phyloP scores from a whole-genome alignment of 352 stramenopile genomes.

The Phytophthora tubulina region DNA sequence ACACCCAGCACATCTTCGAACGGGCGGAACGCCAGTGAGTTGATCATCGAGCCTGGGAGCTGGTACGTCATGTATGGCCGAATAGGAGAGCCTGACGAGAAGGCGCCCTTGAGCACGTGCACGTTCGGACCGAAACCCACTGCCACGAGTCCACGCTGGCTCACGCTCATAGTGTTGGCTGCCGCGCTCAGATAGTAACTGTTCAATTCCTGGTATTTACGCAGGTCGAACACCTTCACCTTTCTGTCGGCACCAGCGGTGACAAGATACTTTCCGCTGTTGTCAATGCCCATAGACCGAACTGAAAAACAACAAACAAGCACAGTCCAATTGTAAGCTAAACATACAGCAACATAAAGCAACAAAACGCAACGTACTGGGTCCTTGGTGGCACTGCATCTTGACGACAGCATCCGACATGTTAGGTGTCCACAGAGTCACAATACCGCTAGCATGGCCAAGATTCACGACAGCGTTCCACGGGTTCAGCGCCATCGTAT shows the following conservation, averaged over 20 bases:
- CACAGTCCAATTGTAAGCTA: slow-evolving; percentile 21
- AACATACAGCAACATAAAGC: not conserved
- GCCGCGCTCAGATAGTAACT: slow-evolving; percentile 92
- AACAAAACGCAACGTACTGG: slow-evolving; percentile 71
- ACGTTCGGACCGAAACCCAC: slow-evolving; percentile 94
- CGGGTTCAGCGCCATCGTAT: slow-evolving; percentile 96
- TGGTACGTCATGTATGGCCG: slow-evolving; percentile 93
- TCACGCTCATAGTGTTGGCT: slow-evolving; percentile 95
- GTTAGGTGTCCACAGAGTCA: slow-evolving; percentile 98
- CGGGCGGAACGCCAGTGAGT: slow-evolving; percentile 95
- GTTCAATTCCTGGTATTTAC: slow-evolving; percentile 96
- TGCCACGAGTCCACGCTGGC: slow-evolving; percentile 95
- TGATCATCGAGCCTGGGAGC: slow-evolving; percentile 86
- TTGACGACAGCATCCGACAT: slow-evolving; percentile 95
- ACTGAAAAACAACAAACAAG: slow-evolving; percentile 50
- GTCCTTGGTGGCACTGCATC: slow-evolving; percentile 97
- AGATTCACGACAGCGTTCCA: slow-evolving; percentile 97
- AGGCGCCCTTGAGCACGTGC: slow-evolving; percentile 93
- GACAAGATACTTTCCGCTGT: slow-evolving; percentile 95
- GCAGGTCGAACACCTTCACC: slow-evolving; percentile 98
- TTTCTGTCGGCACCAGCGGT: slow-evolving; percentile 95
- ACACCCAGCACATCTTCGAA: slow-evolving; percentile 98
- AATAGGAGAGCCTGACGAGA: slow-evolving; percentile 67
- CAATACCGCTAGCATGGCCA: slow-evolving; percentile 97
- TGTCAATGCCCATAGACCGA: slow-evolving; percentile 93